phyloP scores from a whole-genome alignment of 768 basidiomycete genomes.

The Calocera cornea region DNA sequence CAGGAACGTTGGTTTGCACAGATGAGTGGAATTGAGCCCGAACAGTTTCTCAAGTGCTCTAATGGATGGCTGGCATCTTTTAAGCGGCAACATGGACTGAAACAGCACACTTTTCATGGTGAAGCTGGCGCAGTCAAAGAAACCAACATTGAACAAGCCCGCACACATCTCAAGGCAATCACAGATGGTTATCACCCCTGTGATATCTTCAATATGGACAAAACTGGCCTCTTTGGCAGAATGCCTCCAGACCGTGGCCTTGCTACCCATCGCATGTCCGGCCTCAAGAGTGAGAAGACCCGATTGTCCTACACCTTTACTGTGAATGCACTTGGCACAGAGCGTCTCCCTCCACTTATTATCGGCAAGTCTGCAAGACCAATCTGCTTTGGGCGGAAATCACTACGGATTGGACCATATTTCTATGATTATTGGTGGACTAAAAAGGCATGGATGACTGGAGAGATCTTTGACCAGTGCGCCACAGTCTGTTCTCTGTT shows the following conservation, averaged over 20 bases:
- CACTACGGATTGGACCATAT: conserved; percentile 14
- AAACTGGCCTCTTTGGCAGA: neutral
- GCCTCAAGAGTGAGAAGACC: conserved; percentile 25
- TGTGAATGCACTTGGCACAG: conserved; percentile 24
- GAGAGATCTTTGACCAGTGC: conserved; percentile 25
- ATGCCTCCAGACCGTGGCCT: conserved; percentile 26
- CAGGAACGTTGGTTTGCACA: conserved; percentile 29
- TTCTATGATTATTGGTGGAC: conserved; percentile 29
- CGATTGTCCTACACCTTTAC: conserved; percentile 25
- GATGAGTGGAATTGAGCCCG: conserved; percentile 22
- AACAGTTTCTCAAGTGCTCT: conserved; percentile 26
- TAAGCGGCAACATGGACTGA: neutral
- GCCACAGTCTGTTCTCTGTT: conserved; percentile 7
- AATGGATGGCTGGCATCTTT: conserved; percentile 22
- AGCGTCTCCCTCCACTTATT: conserved; percentile 24
- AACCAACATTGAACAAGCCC: conserved; percentile 17
- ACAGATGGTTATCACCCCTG: neutral
- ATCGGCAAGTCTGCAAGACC: conserved; percentile 28
- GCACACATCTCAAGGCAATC: conserved; percentile 13
- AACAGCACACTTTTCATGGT: conserved; percentile 16
- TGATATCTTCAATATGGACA: neutral
- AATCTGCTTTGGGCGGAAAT: conserved; percentile 22
- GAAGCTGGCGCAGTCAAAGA: conserved; percentile 23
- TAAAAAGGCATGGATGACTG: conserved; percentile 30
- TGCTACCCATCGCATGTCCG: conserved; percentile 23